Base-by-base conservation (phyloP, 1,139 yeast species). In the Scheffersomyces quercinus region DNA sequence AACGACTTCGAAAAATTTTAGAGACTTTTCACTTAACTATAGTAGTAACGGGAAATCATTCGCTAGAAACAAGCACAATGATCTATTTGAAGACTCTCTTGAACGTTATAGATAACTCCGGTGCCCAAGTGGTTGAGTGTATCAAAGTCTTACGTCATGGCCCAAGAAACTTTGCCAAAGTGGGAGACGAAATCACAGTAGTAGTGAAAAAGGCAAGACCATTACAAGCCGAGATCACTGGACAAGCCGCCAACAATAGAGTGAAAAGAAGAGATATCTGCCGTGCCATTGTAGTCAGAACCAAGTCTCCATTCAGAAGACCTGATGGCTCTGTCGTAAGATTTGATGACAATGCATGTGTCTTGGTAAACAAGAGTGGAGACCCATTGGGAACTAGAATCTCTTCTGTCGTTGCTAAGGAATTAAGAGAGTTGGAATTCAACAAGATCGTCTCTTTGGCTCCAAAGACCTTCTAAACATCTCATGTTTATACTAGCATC, bases 331-430 rank as follows among this genome's bases (percentile, higher is more conserved):
- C 96, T 6, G 82, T 83, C 20, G 77, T 93, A 34, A 75, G 89
- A 54, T 93, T 93, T 62, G 97, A 93, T 62, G 99, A 93, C 67
- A 93, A 93, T 65, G 99, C 99, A 1, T 91, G 98, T 71, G 98
- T 95, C 31, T 77, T 93, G 60, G 81, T 93, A 50, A 91, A 93
- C 70, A 90, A 90, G 68, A 85, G 84, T 52, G 89, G 90, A 26
- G 99, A 95, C 60, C 97, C 98, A 7, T 77, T 93, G 43, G 99
- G 99, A 10, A 87, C 97, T 31, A 85, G 99, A 77, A 89, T 93
- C 31, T 80, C 88, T 43, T 85, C 93, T 34, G 95, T 88, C 41
- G 97, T 93, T 29, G 96, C 97, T 35, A 87, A 88, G 65, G 98
- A 93, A 66, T 79, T 93, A 52, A 83, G 85, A 69, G 89, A 87